Evolutionary conservation across 768 basidiomycete species (phyloP).

Genomic region (Chlorophyllum brunneum): DNA sequence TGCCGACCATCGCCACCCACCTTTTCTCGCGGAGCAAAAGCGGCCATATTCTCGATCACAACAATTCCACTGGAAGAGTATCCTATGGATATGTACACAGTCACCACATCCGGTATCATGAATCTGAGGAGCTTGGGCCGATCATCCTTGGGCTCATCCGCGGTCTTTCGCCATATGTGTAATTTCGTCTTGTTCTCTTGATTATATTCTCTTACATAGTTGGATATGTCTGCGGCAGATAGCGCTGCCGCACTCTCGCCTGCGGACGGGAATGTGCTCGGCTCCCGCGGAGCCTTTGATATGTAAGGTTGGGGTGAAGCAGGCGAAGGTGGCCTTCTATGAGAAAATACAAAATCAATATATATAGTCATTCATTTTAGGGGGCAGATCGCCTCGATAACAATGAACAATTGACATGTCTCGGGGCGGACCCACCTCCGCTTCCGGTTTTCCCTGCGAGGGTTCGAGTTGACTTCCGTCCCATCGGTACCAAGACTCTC

Average conservation of each 20-base stretch:
- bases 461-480: constrained; percentile 40
- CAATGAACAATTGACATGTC: not conserved
- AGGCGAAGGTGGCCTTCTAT: constrained; percentile 52
- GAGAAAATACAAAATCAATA: not conserved
- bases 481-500: constrained; percentile 53
- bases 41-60: constrained; percentile 59
- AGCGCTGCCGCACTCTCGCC: constrained; percentile 36
- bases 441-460: constrained; percentile 50
- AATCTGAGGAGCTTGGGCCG: constrained; percentile 50
- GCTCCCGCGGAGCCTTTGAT: constrained; percentile 32
- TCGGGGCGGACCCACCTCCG: constrained; percentile 43
- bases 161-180: constrained; percentile 49
- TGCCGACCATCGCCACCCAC: constrained; percentile 30
- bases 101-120: constrained; percentile 60
- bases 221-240: constrained; percentile 39
- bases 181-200: constrained; percentile 37
- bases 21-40: constrained; percentile 71
- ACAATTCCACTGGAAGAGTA: constrained; percentile 32
- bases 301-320: constrained; percentile 60
- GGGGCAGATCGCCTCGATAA: constrained; percentile 2
- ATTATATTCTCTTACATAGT: constrained; percentile 62
- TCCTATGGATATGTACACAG: constrained; percentile 55
- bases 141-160: constrained; percentile 17
- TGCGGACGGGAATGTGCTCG: constrained; percentile 28
- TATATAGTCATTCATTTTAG: constrained; percentile 5